Conservation (phyloP, 306 rosid genomes). For the Cucurbita ficifolia region DNA sequence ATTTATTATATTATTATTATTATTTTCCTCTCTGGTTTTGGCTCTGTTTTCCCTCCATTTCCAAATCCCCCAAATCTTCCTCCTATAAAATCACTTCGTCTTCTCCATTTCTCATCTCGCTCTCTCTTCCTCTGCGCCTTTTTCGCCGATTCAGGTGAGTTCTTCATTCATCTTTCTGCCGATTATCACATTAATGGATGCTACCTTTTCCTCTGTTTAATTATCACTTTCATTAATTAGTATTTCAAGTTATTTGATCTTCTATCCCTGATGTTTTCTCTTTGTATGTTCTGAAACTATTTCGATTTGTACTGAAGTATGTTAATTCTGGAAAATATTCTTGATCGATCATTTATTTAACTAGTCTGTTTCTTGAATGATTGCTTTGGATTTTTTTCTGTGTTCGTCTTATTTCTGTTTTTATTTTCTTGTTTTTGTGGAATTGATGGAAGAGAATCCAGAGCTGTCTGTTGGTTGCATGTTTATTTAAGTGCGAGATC, state of each 20-base stretch:
- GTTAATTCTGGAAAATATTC: background rate
- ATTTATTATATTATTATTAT: background rate
- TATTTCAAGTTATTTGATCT: background rate
- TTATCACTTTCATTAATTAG: background rate
- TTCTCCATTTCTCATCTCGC: background rate
- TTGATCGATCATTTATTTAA: background rate
- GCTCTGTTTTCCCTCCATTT: conserved; percentile 3
- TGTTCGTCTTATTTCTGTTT: background rate
- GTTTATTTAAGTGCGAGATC: background rate
- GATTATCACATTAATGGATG: background rate
- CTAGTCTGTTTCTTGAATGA: background rate
- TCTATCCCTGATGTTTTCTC: background rate
- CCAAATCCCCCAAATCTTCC: background rate
- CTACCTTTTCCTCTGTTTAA: background rate
- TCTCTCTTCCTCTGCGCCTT: background rate
- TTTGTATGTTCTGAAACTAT: no score
- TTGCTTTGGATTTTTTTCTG: background rate
- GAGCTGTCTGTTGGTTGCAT: background rate
- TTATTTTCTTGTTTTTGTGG: background rate
- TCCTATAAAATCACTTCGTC: background rate
- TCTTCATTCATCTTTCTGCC: background rate
- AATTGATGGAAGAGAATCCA: background rate
- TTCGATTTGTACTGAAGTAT: background rate
- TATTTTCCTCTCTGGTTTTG: background rate
- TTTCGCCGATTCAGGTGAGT: background rate